These are phyloP conservation scores for Lactarius vividus DNA, from an alignment of 768 basidiomycete species.

Conservation along the genomic window DNA sequence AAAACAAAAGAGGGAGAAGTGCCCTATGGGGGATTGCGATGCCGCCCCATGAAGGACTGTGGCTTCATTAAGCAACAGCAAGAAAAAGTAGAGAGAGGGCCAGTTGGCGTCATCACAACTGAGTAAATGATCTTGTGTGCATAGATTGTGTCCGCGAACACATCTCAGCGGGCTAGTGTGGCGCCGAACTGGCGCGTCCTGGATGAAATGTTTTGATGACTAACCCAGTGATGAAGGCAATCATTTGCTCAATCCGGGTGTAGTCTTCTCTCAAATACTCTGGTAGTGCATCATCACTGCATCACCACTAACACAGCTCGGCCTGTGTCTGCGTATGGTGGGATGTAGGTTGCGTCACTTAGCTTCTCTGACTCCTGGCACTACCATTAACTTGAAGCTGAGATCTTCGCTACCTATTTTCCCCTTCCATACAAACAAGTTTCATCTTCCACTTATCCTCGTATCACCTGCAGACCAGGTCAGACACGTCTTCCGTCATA, in stretches of 20 bases:
- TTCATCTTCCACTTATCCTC: slow-evolving; percentile 43
- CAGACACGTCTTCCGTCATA: slow-evolving; percentile 32
- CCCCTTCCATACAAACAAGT: slow-evolving; percentile 27
- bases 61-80: too few species aligned
- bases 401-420: slow-evolving; percentile 16
- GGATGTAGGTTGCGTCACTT: slow-evolving; percentile 4
- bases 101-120: too few species aligned
- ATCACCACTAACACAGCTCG: not conserved
- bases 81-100: too few species aligned
- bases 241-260: not conserved
- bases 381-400: slow-evolving; percentile 6
- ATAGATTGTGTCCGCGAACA: too few species aligned
- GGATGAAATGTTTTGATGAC: not conserved
- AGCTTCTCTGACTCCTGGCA: not conserved
- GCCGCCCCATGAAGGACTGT: too few species aligned
- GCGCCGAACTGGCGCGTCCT: too few species aligned
- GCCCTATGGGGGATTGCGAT: too few species aligned
- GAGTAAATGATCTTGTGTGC: too few species aligned
- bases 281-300: not conserved
- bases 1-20: too few species aligned
- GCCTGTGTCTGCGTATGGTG: not conserved
- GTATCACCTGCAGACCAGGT: slow-evolving; percentile 55
- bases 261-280: not conserved
- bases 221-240: not conserved
- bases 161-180: too few species aligned